A percentile compares a stretch with the other conserved stretches of the same genome.
These are phyloP conservation scores for Syzygium grande DNA, from an alignment of 345 rosid species.

Conservation along the genomic window DNA sequence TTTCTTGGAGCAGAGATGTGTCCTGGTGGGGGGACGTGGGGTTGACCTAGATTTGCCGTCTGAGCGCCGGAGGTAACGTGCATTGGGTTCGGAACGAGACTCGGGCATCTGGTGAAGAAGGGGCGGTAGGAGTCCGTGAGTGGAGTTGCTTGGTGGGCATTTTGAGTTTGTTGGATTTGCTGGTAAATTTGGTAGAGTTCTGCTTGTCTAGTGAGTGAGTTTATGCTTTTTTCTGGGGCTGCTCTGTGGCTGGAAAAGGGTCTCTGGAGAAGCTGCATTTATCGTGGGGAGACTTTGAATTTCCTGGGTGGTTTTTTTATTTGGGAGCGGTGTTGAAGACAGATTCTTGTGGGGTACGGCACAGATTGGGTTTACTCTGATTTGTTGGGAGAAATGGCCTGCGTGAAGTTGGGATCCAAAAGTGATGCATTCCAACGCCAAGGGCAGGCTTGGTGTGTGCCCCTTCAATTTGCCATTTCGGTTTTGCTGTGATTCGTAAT, in stretches of 20 bases:
- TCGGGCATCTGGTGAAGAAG: not conserved
- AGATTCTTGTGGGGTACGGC: not conserved
- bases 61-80: not conserved
- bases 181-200: not conserved
- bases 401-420: conserved; percentile 90
- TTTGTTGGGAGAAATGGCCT: conserved; percentile 45
- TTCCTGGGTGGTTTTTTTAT: not conserved
- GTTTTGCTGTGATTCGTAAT: not conserved
- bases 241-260: not conserved
- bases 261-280: not conserved
- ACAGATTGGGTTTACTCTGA: not conserved
- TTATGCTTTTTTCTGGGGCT: not conserved
- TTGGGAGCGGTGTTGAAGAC: not conserved
- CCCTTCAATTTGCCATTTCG: not conserved
- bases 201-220: not conserved
- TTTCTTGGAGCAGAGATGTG: not conserved
- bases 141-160: not conserved
- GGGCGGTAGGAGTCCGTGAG: not conserved
- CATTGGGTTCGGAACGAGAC: not conserved
- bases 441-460: conserved; percentile 93
- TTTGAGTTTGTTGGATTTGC: not conserved
- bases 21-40: not conserved
- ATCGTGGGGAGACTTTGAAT: not conserved
- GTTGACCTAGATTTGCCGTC: not conserved
- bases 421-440: conserved; percentile 85